phyloP scores from a whole-genome alignment of 2,329 filamentous ascomycete genomes.

The Beauveria bassiana region DNA sequence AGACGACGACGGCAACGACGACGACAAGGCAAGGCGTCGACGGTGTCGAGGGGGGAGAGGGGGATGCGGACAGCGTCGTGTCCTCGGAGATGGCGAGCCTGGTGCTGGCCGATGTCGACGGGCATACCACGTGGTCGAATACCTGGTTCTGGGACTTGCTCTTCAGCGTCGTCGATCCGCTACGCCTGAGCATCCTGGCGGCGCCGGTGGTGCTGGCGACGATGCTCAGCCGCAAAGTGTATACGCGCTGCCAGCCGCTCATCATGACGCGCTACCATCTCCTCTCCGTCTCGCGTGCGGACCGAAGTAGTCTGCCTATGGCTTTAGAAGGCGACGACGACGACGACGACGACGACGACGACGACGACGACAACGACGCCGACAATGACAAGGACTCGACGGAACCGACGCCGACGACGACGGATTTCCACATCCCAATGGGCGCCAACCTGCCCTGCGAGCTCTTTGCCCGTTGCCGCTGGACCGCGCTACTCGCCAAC shows the following conservation, averaged over 20 bases:
- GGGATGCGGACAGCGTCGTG: not conserved
- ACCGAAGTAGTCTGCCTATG: not conserved
- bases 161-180: slow-evolving; percentile 45
- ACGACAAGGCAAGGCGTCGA: not conserved
- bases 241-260: slow-evolving; percentile 52
- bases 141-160: slow-evolving; percentile 49
- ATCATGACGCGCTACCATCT: slow-evolving; percentile 58
- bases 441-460: slow-evolving; percentile 19
- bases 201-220: slow-evolving; percentile 55
- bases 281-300: slow-evolving; percentile 36
- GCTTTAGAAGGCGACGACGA: too few species aligned
- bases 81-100: slow-evolving; percentile 16
- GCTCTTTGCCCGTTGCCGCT: slow-evolving; percentile 53
- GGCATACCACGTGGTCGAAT: slow-evolving; percentile 8
- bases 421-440: not conserved
- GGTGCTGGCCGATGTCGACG: not conserved
- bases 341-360: not conserved
- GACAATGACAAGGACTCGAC: not conserved
- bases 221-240: slow-evolving; percentile 49
- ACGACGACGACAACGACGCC: not conserved
- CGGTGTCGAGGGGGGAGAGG: not conserved
- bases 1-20: slow-evolving; percentile 6
- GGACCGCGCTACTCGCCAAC: slow-evolving; percentile 61
- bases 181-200: slow-evolving; percentile 37
- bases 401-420: not conserved